Conservation (phyloP, 176 grass and related monocot species). For the Aegilops tauschii region DNA sequence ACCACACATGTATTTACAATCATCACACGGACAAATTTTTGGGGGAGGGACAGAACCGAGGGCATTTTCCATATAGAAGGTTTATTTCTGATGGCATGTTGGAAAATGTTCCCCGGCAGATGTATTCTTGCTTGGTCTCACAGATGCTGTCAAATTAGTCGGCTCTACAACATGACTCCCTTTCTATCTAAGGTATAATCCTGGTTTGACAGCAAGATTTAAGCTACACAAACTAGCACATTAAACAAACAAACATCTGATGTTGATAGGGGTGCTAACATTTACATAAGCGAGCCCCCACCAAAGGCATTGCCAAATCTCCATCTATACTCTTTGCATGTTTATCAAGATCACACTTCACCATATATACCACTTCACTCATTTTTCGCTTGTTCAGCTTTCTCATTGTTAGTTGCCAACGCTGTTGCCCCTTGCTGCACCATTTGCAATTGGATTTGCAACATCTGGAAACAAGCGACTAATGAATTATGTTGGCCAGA, state of each 20-base stretch:
- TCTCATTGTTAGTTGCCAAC: conserved; percentile 32
- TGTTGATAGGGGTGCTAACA: conserved; percentile 12
- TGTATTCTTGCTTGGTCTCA: conserved; percentile 10
- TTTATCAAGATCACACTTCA: conserved; percentile 14
- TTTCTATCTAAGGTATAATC: conserved; percentile 6
- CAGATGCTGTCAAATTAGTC: neutral
- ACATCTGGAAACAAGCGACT: conserved; percentile 39
- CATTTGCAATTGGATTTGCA: conserved; percentile 66
- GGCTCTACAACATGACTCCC: conserved; percentile 17
- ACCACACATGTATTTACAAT: neutral
- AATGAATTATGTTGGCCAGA: neutral
- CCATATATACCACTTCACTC: conserved; percentile 38
- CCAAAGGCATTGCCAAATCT: conserved; percentile 22
- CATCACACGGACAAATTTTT: neutral
- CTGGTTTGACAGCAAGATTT: neutral
- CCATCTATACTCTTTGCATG: neutral
- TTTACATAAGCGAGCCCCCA: conserved; percentile 6
- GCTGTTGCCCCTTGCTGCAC: conserved; percentile 35
- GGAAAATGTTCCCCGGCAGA: neutral
- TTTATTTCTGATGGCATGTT: neutral
- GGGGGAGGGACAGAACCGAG: neutral
- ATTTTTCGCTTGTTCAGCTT: conserved; percentile 33
- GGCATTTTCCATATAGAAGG: neutral
- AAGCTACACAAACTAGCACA: conserved; percentile 8
- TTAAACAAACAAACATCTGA: conserved; percentile 7